Conservation (phyloP, 1,284 basidiomycete genomes). For the Sanghuangporus weigelae region DNA sequence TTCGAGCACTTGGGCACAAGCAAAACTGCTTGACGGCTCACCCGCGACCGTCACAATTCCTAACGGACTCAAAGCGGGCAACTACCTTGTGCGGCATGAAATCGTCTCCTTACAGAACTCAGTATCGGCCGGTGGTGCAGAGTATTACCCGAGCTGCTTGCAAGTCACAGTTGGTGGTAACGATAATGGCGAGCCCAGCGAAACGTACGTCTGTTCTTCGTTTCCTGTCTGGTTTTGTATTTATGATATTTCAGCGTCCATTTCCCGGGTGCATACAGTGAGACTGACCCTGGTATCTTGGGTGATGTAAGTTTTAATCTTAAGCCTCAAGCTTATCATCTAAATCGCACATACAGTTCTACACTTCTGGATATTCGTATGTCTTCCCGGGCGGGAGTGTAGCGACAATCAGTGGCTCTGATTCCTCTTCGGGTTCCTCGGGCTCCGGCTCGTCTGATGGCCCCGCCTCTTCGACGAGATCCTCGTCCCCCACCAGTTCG, state of each 20-base stretch:
- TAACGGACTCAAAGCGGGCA: constrained; percentile 46
- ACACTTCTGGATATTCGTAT: constrained; percentile 1
- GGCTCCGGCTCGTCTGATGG: constrained; percentile 2
- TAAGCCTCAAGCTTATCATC: not conserved
- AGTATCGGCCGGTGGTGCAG: constrained; percentile 45
- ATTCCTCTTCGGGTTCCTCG: not conserved
- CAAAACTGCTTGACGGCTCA: constrained; percentile 25
- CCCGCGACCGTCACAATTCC: constrained; percentile 47
- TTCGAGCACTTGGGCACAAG: constrained; percentile 35
- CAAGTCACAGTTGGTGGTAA: constrained; percentile 54
- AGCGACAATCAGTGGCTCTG: not conserved
- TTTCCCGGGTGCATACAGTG: constrained; percentile 61
- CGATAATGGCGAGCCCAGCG: constrained; percentile 39
- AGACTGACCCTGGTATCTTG: constrained; percentile 55
- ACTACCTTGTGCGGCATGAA: constrained; percentile 69
- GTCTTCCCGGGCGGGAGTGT: constrained; percentile 13
- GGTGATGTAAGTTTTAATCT: constrained; percentile 6
- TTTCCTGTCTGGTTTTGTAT: not conserved
- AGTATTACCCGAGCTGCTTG: constrained; percentile 67
- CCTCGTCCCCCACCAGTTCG: not conserved
- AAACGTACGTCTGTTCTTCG: constrained; percentile 27
- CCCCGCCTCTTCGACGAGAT: not conserved
- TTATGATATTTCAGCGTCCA: constrained; percentile 29
- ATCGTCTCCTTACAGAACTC: constrained; percentile 67
- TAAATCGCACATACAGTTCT: constrained; percentile 7